Evolutionary conservation across 2,329 filamentous ascomycete genomes (phyloP).

Genomic region (Huntiella bhutanensis): DNA sequence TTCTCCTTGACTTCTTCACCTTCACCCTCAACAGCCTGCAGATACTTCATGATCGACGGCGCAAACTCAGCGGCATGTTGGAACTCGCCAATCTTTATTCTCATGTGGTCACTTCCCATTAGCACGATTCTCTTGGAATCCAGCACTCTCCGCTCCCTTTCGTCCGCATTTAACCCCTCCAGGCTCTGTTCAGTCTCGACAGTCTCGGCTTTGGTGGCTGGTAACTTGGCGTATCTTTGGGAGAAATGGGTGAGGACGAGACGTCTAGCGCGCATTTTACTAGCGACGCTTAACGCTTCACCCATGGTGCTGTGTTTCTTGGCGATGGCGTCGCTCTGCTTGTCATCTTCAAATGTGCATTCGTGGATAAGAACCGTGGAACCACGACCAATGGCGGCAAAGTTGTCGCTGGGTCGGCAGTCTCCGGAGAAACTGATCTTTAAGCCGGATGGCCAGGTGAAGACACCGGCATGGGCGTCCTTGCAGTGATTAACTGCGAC

Average conservation of each 20-base stretch:
- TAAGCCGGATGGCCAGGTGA: constrained; percentile 63
- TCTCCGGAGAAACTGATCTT: constrained; percentile 89
- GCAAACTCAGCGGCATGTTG: constrained; percentile 44
- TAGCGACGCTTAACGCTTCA: constrained; percentile 65
- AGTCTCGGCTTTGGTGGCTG: constrained; percentile 25
- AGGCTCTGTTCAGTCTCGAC: constrained; percentile 15
- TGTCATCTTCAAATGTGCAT: constrained; percentile 84
- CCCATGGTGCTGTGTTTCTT: constrained; percentile 84
- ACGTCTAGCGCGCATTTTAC: constrained; percentile 58
- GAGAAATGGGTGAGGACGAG: constrained; percentile 87
- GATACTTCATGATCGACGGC: constrained; percentile 33
- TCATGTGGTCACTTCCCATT: constrained; percentile 66
- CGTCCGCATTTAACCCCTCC: constrained; percentile 15
- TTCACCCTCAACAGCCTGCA: constrained; percentile 21
- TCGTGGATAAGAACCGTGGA: constrained; percentile 84
- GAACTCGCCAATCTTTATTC: constrained; percentile 51
- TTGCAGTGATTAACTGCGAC: constrained; percentile 61
- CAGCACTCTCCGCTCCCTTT: constrained; percentile 18
- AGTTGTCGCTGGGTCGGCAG: constrained; percentile 57
- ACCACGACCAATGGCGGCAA: constrained; percentile 50
- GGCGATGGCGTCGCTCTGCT: constrained; percentile 54
- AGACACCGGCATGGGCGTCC: constrained; percentile 53
- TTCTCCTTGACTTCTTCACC: background rate
- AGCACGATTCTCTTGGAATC: constrained; percentile 39
- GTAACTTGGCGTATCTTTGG: constrained; percentile 73